These are phyloP conservation scores for Entrophospora sp. DNA, from an alignment of 192 early-diverging fungal genomes.

Conservation along the genomic window DNA sequence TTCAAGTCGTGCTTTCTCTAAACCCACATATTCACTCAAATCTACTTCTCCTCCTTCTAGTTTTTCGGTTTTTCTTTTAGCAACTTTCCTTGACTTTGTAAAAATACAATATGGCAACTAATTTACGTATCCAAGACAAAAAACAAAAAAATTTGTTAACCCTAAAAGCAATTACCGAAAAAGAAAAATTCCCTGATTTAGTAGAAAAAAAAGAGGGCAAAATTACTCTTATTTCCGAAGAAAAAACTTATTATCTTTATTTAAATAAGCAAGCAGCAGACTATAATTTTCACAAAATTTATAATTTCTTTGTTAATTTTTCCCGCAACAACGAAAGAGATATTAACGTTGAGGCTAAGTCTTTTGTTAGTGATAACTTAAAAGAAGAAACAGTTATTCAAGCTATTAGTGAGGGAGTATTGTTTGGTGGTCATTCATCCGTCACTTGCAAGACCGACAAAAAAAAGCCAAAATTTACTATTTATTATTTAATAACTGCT, in stretches of 20 bases:
- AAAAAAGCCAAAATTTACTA: not conserved
- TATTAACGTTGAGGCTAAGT: not conserved
- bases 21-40: too few species aligned
- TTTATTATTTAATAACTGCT: not conserved
- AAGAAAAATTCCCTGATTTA: not conserved
- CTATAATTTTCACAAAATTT: not conserved
- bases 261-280: not conserved
- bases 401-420: not conserved
- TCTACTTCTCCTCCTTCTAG: too few species aligned
- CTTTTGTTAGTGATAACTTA: not conserved
- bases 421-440: not conserved
- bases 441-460: not conserved
- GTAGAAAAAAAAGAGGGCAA: constrained; percentile 2
- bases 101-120: too few species aligned
- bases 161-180: too few species aligned
- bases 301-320: not conserved
- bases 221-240: not conserved
- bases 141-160: too few species aligned
- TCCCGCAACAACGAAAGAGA: not conserved
- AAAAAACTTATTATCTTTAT: not conserved
- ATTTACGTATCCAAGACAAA: too few species aligned
- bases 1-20: too few species aligned
- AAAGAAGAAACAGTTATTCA: not conserved
- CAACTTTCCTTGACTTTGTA: too few species aligned
- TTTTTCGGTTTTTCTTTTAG: too few species aligned